These are phyloP conservation scores for Eucalyptus pumila DNA, from an alignment of 345 rosid species.

Conservation along the genomic window DNA sequence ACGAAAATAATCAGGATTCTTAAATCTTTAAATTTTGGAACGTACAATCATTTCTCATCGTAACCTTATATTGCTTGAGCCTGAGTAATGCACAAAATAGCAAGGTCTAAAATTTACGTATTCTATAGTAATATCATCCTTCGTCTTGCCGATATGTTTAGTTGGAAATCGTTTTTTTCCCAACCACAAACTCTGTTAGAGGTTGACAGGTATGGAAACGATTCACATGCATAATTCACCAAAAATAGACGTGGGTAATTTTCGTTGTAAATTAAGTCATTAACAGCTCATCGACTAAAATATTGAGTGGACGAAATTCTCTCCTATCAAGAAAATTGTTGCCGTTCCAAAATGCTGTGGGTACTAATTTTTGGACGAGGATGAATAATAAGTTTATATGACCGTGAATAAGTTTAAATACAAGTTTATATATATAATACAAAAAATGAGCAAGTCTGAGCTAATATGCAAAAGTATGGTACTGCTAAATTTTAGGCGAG, in stretches of 20 bases:
- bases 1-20: no score
- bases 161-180: background rate
- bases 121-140: no score
- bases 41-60: no score
- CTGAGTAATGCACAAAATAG: background rate
- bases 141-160: background rate
- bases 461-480: background rate
- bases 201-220: background rate
- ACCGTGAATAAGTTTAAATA: no score
- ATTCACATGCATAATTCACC: background rate
- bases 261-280: no score
- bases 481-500: background rate
- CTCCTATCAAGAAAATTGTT: background rate
- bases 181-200: background rate
- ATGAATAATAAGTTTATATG: background rate
- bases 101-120: background rate
- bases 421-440: background rate
- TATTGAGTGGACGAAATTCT: background rate
- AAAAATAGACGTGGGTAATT: background rate
- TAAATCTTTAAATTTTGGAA: no score
- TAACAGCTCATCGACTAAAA: background rate
- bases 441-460: background rate
- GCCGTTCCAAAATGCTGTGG: background rate
- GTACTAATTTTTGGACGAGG: background rate
- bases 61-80: no score